Percentiles rank a stretch among this genome's conserved stretches.
phyloP scores from a whole-genome alignment of 2,329 filamentous ascomycete genomes.

The Claviceps sorghi region DNA sequence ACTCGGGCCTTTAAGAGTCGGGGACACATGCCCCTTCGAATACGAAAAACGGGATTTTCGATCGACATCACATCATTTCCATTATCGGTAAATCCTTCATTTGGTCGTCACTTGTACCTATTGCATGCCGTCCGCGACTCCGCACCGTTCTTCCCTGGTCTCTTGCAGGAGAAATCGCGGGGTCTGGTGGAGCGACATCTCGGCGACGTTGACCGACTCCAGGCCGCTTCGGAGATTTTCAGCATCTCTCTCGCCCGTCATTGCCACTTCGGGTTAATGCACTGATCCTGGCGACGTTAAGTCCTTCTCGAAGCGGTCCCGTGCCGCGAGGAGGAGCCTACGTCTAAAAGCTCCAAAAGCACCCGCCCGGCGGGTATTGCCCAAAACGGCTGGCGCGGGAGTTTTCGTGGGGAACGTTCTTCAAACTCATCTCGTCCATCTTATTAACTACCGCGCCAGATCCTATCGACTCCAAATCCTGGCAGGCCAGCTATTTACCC shows the following conservation, averaged over 20 bases:
- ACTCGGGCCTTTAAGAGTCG: neutral
- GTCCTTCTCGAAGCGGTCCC: neutral
- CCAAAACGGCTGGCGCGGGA: neutral
- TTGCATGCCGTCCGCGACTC: neutral
- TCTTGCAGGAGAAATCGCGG: neutral
- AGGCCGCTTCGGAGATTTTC: neutral
- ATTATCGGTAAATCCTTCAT: neutral
- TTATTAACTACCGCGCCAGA: neutral
- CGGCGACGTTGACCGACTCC: constrained; percentile 4
- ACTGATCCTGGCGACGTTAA: neutral
- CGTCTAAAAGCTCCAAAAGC: neutral
- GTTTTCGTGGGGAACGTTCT: neutral
- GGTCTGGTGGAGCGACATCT: neutral
- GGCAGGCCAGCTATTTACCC: neutral
- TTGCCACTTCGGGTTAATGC: constrained; percentile 1
- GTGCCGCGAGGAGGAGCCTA: neutral
- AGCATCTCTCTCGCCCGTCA: neutral
- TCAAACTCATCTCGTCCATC: neutral
- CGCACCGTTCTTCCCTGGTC: neutral
- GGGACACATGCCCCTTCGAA: neutral
- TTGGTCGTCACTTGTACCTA: neutral
- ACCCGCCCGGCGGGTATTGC: neutral
- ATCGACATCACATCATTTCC: neutral
- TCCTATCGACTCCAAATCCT: neutral
- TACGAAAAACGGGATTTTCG: neutral